Conservation (phyloP, 2,329 filamentous ascomycete species). For the Akanthomyces uredinophilus region DNA sequence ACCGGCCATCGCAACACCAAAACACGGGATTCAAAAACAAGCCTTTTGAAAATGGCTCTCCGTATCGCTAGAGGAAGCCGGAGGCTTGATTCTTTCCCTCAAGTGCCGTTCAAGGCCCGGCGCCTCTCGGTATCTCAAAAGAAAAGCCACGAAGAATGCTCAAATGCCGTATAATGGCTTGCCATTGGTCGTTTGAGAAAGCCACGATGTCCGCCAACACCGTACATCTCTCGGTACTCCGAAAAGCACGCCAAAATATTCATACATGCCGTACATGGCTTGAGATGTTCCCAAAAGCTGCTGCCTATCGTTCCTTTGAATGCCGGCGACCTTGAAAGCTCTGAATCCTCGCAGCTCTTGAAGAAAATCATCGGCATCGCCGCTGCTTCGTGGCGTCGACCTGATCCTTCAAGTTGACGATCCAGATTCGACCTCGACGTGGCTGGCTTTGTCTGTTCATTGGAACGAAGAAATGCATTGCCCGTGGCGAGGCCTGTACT, state of each 20-base stretch:
- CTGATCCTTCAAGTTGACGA: neutral
- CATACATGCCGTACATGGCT: neutral
- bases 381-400: neutral
- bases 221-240: neutral
- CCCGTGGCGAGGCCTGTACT: neutral
- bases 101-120: neutral
- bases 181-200: neutral
- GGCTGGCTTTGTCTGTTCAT: too few relatives aligned
- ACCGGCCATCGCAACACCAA: neutral
- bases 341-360: too few relatives aligned
- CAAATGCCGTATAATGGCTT: neutral
- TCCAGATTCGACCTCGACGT: too few relatives aligned
- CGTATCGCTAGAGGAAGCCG: neutral
- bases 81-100: neutral
- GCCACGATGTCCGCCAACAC: neutral
- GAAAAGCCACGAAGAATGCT: neutral
- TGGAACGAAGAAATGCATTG: too few relatives aligned
- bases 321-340: neutral
- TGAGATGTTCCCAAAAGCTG: neutral
- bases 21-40: slow-evolving; percentile 4
- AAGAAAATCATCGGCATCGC: neutral
- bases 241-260: neutral
- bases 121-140: neutral
- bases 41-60: neutral
- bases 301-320: neutral